A percentile compares a stretch with the other conserved stretches of the same genome.
Evolutionary conservation across 139 green algal species (phyloP).

Genomic region (Chlamydomonas incerta): DNA sequence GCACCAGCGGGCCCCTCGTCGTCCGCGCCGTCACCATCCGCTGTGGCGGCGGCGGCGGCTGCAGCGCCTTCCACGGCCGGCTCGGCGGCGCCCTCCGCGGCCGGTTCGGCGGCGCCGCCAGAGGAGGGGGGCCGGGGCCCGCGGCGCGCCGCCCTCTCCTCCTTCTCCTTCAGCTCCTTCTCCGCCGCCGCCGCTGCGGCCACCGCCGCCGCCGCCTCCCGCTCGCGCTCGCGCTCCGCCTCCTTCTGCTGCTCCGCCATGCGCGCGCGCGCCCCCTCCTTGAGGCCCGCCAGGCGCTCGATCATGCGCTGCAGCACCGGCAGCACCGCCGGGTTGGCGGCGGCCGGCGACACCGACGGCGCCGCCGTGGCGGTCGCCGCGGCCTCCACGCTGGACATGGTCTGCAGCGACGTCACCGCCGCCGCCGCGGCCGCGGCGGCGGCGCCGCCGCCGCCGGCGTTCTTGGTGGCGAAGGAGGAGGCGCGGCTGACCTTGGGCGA

Average conservation of each 20-base stretch:
- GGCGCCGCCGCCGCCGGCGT: background rate
- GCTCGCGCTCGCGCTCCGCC: background rate
- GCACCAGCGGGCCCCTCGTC: background rate
- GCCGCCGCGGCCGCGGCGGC: background rate
- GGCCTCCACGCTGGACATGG: background rate
- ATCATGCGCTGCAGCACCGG: slow-evolving; percentile 31
- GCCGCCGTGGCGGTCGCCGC: background rate
- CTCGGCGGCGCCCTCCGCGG: background rate
- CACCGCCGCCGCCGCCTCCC: background rate
- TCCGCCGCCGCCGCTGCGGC: background rate
- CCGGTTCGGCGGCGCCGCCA: background rate
- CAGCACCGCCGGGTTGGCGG: background rate
- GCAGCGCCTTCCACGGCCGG: background rate
- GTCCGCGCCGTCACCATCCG: too few species aligned
- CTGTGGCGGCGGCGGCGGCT: too few species aligned
- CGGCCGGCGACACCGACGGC: background rate
- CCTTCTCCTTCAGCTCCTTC: background rate
- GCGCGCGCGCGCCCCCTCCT: slow-evolving; percentile 8
- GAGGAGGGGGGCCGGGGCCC: too few species aligned
- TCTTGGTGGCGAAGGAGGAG: slow-evolving; percentile 17
- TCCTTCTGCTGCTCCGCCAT: background rate
- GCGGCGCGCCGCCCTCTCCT: background rate
- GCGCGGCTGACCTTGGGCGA: slow-evolving; percentile 29
- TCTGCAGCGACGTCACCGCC: background rate
- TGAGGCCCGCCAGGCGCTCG: slow-evolving; percentile 15